Percentiles rank a stretch among this genome's conserved stretches.
These are phyloP conservation scores for Pyricularia sp. DNA, from an alignment of 2,329 filamentous ascomycete genomes.

Conservation along the genomic window DNA sequence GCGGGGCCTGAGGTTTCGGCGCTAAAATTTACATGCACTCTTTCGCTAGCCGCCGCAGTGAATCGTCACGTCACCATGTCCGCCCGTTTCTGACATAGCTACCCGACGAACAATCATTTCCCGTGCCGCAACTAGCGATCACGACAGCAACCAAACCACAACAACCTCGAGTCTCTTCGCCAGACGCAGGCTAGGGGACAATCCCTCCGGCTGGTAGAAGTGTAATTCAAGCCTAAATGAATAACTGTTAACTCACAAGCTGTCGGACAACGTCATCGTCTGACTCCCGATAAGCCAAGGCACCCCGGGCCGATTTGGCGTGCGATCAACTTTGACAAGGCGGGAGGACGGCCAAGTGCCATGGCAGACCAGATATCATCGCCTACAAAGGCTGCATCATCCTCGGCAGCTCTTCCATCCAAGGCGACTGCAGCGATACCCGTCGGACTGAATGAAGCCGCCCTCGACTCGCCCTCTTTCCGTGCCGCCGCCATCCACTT, in stretches of 20 bases:
- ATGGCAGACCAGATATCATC: slow-evolving; percentile 1
- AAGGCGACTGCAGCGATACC: slow-evolving; percentile 40
- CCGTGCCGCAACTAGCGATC: not conserved
- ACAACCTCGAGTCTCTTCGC: not conserved
- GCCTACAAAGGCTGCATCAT: not conserved
- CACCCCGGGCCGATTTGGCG: not conserved
- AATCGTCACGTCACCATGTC: not conserved
- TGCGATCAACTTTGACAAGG: not conserved
- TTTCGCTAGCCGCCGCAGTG: not conserved
- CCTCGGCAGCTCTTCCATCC: slow-evolving; percentile 8
- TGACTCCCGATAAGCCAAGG: not conserved
- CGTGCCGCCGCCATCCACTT: slow-evolving; percentile 79
- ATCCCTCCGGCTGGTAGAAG: not conserved
- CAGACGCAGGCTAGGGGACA: not conserved
- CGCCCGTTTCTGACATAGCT: not conserved
- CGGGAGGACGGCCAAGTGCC: not conserved
- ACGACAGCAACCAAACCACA: not conserved
- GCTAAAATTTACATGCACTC: not conserved
- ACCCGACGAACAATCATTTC: not conserved
- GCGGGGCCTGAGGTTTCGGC: not conserved
- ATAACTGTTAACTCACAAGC: not conserved
- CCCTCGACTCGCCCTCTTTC: slow-evolving; percentile 92
- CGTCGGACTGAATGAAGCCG: slow-evolving; percentile 84
- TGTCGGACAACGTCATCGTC: not conserved
- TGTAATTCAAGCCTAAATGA: not conserved